These are phyloP conservation scores for Fonsecaea multimorphosa DNA, from an alignment of 2,329 filamentous ascomycete genomes.

Conservation along the genomic window DNA sequence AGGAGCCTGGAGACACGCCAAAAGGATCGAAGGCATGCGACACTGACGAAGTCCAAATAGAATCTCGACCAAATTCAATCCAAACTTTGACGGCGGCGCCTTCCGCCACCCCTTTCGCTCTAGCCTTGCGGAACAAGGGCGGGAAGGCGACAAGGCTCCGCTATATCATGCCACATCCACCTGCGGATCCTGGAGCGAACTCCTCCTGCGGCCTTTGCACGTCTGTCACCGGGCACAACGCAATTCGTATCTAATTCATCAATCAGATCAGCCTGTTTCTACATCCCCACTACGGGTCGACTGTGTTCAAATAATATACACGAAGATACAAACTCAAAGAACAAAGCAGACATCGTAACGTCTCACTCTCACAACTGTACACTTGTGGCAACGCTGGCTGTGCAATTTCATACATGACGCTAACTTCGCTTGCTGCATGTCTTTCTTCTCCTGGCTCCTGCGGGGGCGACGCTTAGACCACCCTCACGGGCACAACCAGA, in stretches of 20 bases:
- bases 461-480: too few species aligned
- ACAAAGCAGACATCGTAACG: conserved; percentile 15
- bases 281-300: conserved; percentile 12
- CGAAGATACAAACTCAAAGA: conserved; percentile 14
- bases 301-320: conserved; percentile 24
- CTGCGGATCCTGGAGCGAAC: background rate
- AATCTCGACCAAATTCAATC: background rate
- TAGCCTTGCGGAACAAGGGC: background rate
- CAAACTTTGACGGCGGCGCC: background rate
- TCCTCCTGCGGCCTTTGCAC: background rate
- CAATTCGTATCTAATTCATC: background rate
- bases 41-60: background rate
- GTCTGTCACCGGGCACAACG: background rate
- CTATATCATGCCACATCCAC: background rate
- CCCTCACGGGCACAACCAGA: background rate
- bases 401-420: conserved; percentile 15
- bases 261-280: background rate
- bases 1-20: background rate
- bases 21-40: background rate
- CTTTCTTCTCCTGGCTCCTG: background rate
- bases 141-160: background rate
- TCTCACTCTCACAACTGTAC: conserved; percentile 11
- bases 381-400: conserved; percentile 14
- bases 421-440: conserved; percentile 14
- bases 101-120: background rate